Conservation (phyloP, 768 basidiomycete genomes). For the Termitomyces eurrhizus region DNA sequence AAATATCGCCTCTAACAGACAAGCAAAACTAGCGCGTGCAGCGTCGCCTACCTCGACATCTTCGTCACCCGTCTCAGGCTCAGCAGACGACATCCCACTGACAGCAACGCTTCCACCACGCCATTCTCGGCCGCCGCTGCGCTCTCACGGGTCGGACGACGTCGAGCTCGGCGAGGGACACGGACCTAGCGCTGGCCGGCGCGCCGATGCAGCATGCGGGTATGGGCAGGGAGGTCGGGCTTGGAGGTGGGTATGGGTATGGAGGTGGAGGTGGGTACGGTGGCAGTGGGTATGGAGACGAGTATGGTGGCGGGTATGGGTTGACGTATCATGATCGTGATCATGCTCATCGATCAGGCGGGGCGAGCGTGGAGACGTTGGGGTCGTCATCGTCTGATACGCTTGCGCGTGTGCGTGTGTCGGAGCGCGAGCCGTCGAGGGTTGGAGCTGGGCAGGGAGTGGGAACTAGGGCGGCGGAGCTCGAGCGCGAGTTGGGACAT, state of each 20-base stretch:
- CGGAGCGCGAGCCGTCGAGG: too few species aligned
- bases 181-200: conserved; percentile 11
- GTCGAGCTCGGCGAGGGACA: conserved; percentile 1
- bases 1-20: conserved; percentile 29
- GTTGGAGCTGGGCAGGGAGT: too few species aligned
- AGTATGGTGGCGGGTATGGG: not conserved
- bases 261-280: not conserved
- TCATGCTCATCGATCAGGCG: too few species aligned
- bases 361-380: too few species aligned
- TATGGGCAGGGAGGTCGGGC: conserved; percentile 1
- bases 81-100: conserved; percentile 31
- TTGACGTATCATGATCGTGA: not conserved
- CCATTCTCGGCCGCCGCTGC: not conserved
- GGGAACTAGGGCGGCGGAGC: too few species aligned
- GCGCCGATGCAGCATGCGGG: conserved; percentile 11
- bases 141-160: not conserved
- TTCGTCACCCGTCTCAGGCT: conserved; percentile 19
- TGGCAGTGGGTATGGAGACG: too few species aligned
- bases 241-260: not conserved
- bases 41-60: conserved; percentile 14
- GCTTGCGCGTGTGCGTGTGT: too few species aligned
- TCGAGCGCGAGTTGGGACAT: not conserved
- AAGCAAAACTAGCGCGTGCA: conserved; percentile 44
- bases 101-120: conserved; percentile 18
- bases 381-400: too few species aligned